Percentiles rank a stretch among this genome's conserved stretches.
Evolutionary conservation across 2,329 filamentous ascomycete genomes (phyloP).

Genomic region (Balansia obtecta): DNA sequence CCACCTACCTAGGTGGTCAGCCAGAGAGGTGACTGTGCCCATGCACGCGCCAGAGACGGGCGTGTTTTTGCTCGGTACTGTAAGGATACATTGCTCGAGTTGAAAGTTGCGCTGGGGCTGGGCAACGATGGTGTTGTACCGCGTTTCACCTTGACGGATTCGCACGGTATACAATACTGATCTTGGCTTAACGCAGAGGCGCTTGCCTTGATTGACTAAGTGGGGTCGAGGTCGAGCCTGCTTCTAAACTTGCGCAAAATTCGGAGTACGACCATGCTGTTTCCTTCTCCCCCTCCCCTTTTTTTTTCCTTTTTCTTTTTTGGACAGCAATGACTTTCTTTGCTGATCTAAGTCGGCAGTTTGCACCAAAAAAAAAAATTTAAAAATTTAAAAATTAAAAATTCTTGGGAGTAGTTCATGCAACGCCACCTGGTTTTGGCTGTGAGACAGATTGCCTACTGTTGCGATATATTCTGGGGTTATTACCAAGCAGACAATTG

Average conservation of each 20-base stretch:
- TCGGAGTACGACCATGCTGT: not conserved
- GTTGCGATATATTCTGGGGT: too few species aligned
- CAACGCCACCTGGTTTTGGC: not conserved
- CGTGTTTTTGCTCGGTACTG: constrained; percentile 22
- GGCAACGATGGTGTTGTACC: constrained; percentile 23
- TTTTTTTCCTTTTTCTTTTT: not conserved
- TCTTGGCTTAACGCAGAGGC: not conserved
- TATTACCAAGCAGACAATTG: too few species aligned
- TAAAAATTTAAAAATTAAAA: too few species aligned
- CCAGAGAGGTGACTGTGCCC: not conserved
- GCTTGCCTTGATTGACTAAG: not conserved
- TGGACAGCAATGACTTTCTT: not conserved
- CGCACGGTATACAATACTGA: constrained; percentile 25
- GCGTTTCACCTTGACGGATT: constrained; percentile 2
- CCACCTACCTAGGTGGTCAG: too few species aligned
- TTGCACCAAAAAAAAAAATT: too few species aligned
- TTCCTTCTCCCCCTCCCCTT: not conserved
- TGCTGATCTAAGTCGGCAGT: not conserved
- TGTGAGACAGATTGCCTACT: not conserved
- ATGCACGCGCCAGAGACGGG: constrained; percentile 1
- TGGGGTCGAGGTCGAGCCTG: not conserved
- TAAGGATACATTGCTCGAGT: constrained; percentile 22
- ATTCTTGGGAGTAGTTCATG: not conserved
- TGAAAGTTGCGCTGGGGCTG: constrained; percentile 21
- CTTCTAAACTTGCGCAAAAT: not conserved